These are phyloP conservation scores for Adansonia madagascariensis DNA, from an alignment of 441 rosid species.

Conservation along the genomic window DNA sequence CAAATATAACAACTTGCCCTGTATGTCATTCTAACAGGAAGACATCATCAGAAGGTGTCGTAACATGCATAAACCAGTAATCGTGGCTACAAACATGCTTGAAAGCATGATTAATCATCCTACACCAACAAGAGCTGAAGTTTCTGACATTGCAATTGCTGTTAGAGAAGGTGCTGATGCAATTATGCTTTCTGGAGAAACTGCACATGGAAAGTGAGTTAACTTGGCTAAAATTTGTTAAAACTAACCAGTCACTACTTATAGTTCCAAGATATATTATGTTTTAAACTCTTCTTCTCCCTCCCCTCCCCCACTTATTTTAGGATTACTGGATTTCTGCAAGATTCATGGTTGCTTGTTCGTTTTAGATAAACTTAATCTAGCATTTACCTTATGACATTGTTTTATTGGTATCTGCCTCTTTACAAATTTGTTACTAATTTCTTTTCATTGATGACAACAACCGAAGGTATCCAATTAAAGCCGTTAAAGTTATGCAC, in stretches of 20 bases:
- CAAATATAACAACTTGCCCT: background rate
- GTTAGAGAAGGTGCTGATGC: constrained; percentile 97
- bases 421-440: background rate
- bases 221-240: background rate
- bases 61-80: constrained; percentile 85
- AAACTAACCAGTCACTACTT: background rate
- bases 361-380: background rate
- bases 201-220: constrained; percentile 96
- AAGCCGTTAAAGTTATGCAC: constrained; percentile 96
- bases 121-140: constrained; percentile 99
- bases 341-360: background rate
- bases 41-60: constrained; percentile 89
- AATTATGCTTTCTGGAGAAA: constrained; percentile 98
- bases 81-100: constrained; percentile 96
- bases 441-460: constrained; percentile 7
- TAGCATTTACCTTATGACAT: background rate
- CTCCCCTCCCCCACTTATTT: background rate
- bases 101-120: constrained; percentile 99
- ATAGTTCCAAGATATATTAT: background rate
- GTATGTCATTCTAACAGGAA: constrained; percentile 54
- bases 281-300: background rate
- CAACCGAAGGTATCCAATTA: constrained; percentile 78
- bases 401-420: background rate
- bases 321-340: background rate
- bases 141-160: constrained; percentile 94